phyloP scores from a whole-genome alignment of 2,329 filamentous ascomycete species.

The Talaromyces sp. region DNA sequence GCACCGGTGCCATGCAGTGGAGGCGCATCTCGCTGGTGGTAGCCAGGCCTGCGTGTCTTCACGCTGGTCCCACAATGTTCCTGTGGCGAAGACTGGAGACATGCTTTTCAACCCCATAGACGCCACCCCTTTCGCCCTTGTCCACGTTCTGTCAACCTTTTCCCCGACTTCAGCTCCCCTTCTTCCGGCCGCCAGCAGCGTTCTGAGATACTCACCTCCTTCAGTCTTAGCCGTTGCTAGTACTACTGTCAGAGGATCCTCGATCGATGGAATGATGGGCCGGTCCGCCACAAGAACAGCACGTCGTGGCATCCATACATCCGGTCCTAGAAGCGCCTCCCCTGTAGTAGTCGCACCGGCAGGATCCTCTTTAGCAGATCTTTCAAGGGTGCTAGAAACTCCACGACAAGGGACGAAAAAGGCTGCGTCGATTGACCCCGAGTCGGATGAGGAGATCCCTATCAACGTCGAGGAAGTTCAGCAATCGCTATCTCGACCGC shows the following conservation, averaged over 20 bases:
- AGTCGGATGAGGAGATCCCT: constrained; percentile 50
- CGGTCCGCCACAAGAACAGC: constrained; percentile 8
- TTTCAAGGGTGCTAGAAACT: constrained; percentile 26
- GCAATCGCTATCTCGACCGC: constrained; percentile 58
- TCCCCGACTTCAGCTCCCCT: neutral
- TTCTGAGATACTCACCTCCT: neutral
- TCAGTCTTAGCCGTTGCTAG: neutral
- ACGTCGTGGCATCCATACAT: constrained; percentile 11
- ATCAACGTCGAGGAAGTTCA: constrained; percentile 55
- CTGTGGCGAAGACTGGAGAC: constrained; percentile 9
- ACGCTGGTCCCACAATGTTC: neutral
- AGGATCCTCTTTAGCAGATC: constrained; percentile 18
- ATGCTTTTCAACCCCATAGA: constrained; percentile 5
- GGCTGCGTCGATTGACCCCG: constrained; percentile 42
- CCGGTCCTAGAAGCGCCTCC: neutral
- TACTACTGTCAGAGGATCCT: neutral
- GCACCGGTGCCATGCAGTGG: constrained; percentile 18
- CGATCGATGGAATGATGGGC: constrained; percentile 5
- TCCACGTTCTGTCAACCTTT: neutral
- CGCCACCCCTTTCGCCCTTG: neutral
- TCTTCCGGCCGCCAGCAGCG: neutral
- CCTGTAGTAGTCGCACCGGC: constrained; percentile 3
- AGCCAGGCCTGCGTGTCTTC: constrained; percentile 15
- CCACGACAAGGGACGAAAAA: constrained; percentile 11
- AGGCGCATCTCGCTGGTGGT: constrained; percentile 26